Percentiles rank a stretch among this genome's conserved stretches.
Conservation (phyloP, 148 eudicot species). For the Simmondsia chinensis region DNA sequence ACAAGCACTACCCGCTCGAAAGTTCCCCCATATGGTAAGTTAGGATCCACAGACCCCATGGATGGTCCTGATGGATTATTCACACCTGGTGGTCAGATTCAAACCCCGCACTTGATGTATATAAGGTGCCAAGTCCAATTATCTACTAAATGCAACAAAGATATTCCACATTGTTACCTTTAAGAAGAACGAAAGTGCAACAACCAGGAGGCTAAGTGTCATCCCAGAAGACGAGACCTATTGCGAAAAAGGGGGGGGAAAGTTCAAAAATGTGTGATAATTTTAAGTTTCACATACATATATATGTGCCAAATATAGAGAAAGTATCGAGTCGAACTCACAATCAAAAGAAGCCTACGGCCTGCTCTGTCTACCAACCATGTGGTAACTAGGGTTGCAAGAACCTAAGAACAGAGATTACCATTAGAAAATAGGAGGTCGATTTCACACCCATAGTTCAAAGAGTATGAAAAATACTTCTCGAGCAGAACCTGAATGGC, state of each 20-base stretch:
- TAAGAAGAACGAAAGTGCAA: conserved; percentile 55
- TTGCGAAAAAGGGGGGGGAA: neutral
- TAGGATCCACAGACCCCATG: too few relatives aligned
- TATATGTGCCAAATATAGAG: neutral
- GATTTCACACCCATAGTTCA: too few relatives aligned
- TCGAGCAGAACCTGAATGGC: conserved; percentile 53
- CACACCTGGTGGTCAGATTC: too few relatives aligned
- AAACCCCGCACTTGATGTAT: too few relatives aligned
- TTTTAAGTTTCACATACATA: neutral
- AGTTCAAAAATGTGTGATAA: neutral
- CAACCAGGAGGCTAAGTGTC: conserved; percentile 65
- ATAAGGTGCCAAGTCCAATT: too few relatives aligned
- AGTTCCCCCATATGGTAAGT: too few relatives aligned
- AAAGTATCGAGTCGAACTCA: conserved; percentile 31
- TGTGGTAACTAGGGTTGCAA: conserved; percentile 70
- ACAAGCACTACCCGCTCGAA: too few relatives aligned
- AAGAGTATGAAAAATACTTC: neutral
- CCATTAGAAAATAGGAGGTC: conserved; percentile 8
- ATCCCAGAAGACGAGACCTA: conserved; percentile 78
- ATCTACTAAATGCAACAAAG: too few relatives aligned
- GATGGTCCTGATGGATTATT: too few relatives aligned
- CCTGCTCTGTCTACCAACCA: conserved; percentile 96
- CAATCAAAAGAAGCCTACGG: conserved; percentile 76
- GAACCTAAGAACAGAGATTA: conserved; percentile 37
- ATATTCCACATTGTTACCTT: conserved; percentile 41